Conservation (phyloP, 257 asterid species). For the Solanum lycopersicoides region DNA sequence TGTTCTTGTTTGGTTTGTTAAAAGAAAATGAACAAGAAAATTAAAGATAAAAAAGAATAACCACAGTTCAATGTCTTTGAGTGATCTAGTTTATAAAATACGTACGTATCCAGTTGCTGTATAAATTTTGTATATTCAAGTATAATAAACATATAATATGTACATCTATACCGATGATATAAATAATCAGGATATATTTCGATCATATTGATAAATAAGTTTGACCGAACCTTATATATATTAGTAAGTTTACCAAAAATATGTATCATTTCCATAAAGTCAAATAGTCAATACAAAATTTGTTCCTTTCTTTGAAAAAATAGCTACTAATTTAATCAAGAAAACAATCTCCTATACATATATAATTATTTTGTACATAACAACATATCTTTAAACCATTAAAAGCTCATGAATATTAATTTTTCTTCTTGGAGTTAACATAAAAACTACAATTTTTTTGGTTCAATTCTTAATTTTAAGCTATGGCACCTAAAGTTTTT, state of each 20-base stretch:
- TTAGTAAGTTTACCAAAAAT: neutral
- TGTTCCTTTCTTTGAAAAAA: neutral
- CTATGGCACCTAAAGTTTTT: neutral
- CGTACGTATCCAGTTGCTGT: fast-evolving
- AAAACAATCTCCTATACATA: neutral
- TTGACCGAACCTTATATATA: neutral
- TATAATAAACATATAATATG: neutral
- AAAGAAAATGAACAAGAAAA: neutral
- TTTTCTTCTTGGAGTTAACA: neutral
- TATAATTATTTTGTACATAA: neutral
- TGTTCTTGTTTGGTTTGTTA: neutral
- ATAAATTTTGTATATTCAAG: neutral
- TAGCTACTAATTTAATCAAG: neutral
- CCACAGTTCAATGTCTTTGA: neutral
- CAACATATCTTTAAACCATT: neutral
- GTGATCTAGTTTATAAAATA: neutral
- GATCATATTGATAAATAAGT: neutral
- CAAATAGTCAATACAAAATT: neutral
- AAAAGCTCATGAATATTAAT: neutral
- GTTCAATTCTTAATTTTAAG: neutral
- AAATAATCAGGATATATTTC: neutral
- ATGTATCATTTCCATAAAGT: neutral
- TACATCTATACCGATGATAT: neutral
- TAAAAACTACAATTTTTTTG: neutral
- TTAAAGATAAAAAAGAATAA: neutral